Evolutionary conservation across 2,329 filamentous ascomycete genomes (phyloP), one percentile per base, ranked within the genome.

Genomic region (Mycosphaerelloides madeirae): DNA sequence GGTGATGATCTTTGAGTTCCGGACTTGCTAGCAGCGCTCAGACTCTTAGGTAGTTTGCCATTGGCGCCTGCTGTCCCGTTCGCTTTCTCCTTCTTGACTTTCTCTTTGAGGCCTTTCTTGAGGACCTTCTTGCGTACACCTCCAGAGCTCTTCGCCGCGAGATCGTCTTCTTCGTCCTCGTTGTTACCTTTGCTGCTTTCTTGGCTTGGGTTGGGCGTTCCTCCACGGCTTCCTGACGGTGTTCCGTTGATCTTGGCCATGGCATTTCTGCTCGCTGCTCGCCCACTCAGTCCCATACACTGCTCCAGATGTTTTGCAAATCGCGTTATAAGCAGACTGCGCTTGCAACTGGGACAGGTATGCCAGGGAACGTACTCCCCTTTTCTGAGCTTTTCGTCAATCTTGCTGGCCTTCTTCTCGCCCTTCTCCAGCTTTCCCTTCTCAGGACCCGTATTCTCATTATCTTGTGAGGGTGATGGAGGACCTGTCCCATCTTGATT

Each of bases 241-340:
- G 58, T 64, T 6, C 51, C 55, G n/a, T 61, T 63, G 46, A 65
- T 64, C 48, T 72, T 72, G 2, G 70, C 72, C 67, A 73, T 71
- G 25, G 73, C 73, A 45, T 73, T 71, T 32, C 72, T 56, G 37
- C 69, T 70, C 43, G 70, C 71, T 52, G 73, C 71, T 11, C 78
- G 66, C 1, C 78, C 78, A 15, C 71, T 74, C 20, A 80, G 71
- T 18, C 77, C 77, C 52, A 82, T 67, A 52, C 78, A 82, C 49
- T 79, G 77, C 52, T 81, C 78, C 42, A 81, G 58, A 58, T 82
- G 78, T 57, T 79, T 77, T 13, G 78, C 77, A 40, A 81, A 78
- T 37, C 78, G 70, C 19, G 75, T 80, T 52, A 80, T 79, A 46
- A 80, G 73, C 54, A 81, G 66, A 59, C 78, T 80, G 22, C 79